phyloP scores from a whole-genome alignment of 495 filamentous ascomycete genomes.

The Aspergillus diversus region DNA sequence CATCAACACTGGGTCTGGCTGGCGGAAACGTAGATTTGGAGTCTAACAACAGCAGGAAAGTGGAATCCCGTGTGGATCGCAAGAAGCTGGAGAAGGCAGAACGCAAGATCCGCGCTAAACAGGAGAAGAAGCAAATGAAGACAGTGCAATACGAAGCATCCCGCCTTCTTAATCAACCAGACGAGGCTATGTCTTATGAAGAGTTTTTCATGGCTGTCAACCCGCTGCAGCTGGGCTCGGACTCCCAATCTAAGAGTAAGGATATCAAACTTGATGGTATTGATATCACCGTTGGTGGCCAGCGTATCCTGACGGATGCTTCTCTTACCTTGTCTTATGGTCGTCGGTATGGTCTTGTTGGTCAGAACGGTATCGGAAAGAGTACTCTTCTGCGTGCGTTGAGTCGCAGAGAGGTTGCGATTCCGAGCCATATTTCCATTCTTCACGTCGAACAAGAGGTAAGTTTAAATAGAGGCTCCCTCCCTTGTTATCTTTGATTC shows the following conservation, averaged over 20 bases:
- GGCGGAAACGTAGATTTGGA: slow-evolving; percentile 88
- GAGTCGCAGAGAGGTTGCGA: slow-evolving; percentile 88
- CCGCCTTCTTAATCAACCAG: slow-evolving; percentile 78
- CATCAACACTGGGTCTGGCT: slow-evolving; percentile 87
- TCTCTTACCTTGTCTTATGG: slow-evolving; percentile 89
- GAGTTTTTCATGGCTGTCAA: slow-evolving; percentile 99
- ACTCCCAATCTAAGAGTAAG: slow-evolving; percentile 83
- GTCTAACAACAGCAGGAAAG: slow-evolving; percentile 86
- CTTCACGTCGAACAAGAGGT: slow-evolving; percentile 99
- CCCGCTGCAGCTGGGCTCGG: slow-evolving; percentile 84
- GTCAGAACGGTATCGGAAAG: slow-evolving; percentile 99
- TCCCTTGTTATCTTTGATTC: background rate
- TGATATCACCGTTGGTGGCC: slow-evolving; percentile 89
- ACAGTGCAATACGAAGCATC: slow-evolving; percentile 98
- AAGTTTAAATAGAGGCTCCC: slow-evolving; percentile 15
- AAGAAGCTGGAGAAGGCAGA: slow-evolving; percentile 99
- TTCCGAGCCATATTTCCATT: slow-evolving; percentile 97
- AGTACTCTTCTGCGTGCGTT: slow-evolving; percentile 89
- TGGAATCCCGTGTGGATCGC: slow-evolving; percentile 94
- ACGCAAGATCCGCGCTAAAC: slow-evolving; percentile 96
- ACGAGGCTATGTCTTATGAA: slow-evolving; percentile 91
- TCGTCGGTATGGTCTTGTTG: slow-evolving; percentile 93
- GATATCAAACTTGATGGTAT: slow-evolving; percentile 98
- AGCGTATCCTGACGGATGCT: slow-evolving; percentile 88
- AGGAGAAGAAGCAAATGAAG: slow-evolving; percentile 97